Evolutionary conservation across 208 protist species (phyloP), one percentile per base, ranked within the genome.

Genomic region (Leishmania major): DNA sequence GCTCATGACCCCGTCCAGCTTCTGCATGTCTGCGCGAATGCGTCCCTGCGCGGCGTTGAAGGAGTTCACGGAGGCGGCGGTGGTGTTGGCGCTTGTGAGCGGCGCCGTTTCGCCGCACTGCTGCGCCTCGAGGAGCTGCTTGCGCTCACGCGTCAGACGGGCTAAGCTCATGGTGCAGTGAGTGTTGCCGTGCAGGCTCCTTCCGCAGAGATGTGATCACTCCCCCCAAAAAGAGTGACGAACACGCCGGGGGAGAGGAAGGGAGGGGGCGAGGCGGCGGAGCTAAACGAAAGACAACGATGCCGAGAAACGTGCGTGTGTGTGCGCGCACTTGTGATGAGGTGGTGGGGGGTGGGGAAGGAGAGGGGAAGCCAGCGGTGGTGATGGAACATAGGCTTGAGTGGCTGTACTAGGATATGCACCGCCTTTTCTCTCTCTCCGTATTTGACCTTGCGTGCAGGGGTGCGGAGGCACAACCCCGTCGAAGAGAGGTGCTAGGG

Each of bases 21-120:
- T 88, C 51, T 93, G 88, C 75, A 96, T 62, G 60, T 96, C 91
- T 6, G 84, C 79, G 19, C 88, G 91, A 35, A 96, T 89, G 72
- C 90, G 91, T 15, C 83, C 60, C 76, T 88, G 84, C 35, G 93
- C 90, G 47, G 90, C 51, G 53, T 80, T 84, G 80, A 81, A 75
- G 66, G 85, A 45, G 71, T 55, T 77, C 13, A 84, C 75, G 31
- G 83, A 82, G 35, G 81, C 85, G 25, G 85, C 82, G 74, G 81
- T 83, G 35, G 82, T 79, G 78, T 87, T 78, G 25, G 79, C 28
- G 76, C 74, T 84, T 47, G 82, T 53, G 35, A 77, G 67, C 22
- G 74, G 40, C 31, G 77, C 40, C 31, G 11, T 22, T 19, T 64
- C 70, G 17, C 31, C 55, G 35, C 69, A n/a, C 71, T 74, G 51